Base-by-base conservation (phyloP, 805 yeast genomes). In the Nakazawaea wyomingensis region DNA sequence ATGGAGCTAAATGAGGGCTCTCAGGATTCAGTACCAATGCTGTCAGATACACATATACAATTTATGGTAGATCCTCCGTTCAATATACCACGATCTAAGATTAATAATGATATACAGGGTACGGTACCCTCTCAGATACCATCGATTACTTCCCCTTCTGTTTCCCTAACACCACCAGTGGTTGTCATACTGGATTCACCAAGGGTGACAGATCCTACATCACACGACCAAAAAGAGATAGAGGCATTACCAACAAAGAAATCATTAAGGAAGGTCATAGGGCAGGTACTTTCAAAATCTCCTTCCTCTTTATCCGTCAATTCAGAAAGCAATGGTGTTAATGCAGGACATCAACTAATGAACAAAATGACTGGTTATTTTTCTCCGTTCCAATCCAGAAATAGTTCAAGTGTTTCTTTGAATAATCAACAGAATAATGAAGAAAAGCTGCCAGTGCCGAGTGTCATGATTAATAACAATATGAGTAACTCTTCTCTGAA, bases 321-420 rank as follows among this genome's bases (percentile, higher is more conserved):
- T 28, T 13, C 21, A 4, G 26, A 35, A n/a, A n/a, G 6, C 24
- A 10, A 26, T 22, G 21, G 13, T 16, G 14, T 16, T 21, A 37
- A 18, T 37, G 9, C 20, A 9, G 43, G 43, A 7, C 37, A 34
- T 3, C 43, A 39, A 9, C 19, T 39, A 16, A 6, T 32, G 6
- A 24, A 24, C 14, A 33, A 27, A 19, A 21, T 39, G n/a, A 14
- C 37, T 5, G 37, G 24, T 16, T 31, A 39, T n/a, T 16, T 33
- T 26, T 34, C 38, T 4, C 43, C 37, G 24, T 33, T 33, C 27
- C 43, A 39, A 11, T 39, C 43, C 8, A 24, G 43, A 11, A 39
- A 33, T 14, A 39, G 21, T 27, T 39, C 43, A 13, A 39, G 30
- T 32, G 30, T 19, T 6, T 39, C 42, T 1, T 10, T 22, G 16